phyloP scores from a whole-genome alignment of 148 eudicot genomes.

The Dysphania ambrosioides region DNA sequence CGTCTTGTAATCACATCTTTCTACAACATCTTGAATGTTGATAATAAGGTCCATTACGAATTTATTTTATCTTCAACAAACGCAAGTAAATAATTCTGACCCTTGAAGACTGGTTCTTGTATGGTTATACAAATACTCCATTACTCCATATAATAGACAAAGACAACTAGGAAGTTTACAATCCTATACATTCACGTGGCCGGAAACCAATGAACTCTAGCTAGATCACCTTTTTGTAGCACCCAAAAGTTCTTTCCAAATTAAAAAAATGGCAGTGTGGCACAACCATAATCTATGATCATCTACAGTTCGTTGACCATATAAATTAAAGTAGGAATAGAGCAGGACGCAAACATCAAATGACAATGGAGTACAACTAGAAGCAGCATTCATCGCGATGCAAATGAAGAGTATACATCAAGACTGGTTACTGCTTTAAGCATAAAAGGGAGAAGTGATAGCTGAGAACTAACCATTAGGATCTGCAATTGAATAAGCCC shows the following conservation, averaged over 20 bases:
- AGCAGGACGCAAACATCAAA: not conserved
- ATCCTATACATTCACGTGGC: too few relatives aligned
- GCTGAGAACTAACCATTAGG: conserved; percentile 40
- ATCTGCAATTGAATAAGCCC: conserved; percentile 21
- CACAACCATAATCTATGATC: not conserved
- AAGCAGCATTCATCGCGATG: too few relatives aligned
- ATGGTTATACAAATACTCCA: too few relatives aligned
- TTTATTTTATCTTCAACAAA: too few relatives aligned
- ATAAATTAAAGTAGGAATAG: not conserved
- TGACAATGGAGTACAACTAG: not conserved
- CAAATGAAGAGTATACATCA: not conserved
- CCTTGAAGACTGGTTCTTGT: too few relatives aligned
- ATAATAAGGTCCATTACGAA: too few relatives aligned
- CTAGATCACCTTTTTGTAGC: too few relatives aligned
- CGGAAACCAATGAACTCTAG: not conserved
- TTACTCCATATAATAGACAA: too few relatives aligned
- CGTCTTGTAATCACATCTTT: too few relatives aligned
- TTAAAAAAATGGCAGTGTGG: not conserved
- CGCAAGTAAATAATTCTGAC: too few relatives aligned
- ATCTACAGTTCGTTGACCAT: not conserved
- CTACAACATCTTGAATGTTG: too few relatives aligned
- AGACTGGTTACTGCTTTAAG: not conserved
- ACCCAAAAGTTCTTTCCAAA: not conserved
- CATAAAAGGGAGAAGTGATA: not conserved
- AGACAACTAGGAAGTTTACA: too few relatives aligned